phyloP scores from a whole-genome alignment of 2,329 filamentous ascomycete genomes.

The Fusarium sp. region DNA sequence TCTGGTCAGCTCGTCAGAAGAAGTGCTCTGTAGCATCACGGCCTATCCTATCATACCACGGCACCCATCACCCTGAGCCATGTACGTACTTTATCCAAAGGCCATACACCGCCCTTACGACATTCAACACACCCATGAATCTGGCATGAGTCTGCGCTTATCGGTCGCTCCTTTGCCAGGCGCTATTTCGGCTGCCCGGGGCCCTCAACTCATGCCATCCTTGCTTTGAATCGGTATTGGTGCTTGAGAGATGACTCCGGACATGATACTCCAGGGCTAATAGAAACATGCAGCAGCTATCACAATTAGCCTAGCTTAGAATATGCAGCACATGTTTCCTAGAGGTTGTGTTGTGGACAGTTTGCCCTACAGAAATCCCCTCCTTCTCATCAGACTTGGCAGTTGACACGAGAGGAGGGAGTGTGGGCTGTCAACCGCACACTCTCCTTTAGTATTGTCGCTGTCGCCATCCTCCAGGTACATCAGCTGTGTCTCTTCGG shows the following conservation, averaged over 20 bases:
- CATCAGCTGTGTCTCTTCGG: neutral
- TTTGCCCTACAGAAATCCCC: neutral
- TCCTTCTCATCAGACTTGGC: neutral
- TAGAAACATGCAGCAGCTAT: slow-evolving; percentile 25
- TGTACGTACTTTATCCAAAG: neutral
- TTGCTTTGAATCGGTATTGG: slow-evolving; percentile 25
- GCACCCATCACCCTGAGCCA: neutral
- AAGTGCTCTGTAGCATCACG: neutral
- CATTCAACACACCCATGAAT: neutral
- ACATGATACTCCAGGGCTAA: slow-evolving; percentile 11
- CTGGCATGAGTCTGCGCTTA: neutral
- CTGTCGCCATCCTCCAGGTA: neutral
- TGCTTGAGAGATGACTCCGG: slow-evolving; percentile 16
- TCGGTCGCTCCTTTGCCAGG: slow-evolving; percentile 3
- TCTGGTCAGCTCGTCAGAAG: neutral
- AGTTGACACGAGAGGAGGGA: neutral
- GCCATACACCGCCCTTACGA: slow-evolving; percentile 11
- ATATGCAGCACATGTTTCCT: neutral
- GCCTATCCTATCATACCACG: neutral
- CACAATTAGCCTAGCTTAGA: neutral
- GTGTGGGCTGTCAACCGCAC: neutral
- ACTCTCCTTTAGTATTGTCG: neutral
- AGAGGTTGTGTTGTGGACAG: neutral
- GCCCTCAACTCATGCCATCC: slow-evolving; percentile 16
- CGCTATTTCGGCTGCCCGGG: slow-evolving; percentile 24